Evolutionary conservation across 2,329 filamentous ascomycete species (phyloP).

Genomic region (Sclerotinia trifoliorum): DNA sequence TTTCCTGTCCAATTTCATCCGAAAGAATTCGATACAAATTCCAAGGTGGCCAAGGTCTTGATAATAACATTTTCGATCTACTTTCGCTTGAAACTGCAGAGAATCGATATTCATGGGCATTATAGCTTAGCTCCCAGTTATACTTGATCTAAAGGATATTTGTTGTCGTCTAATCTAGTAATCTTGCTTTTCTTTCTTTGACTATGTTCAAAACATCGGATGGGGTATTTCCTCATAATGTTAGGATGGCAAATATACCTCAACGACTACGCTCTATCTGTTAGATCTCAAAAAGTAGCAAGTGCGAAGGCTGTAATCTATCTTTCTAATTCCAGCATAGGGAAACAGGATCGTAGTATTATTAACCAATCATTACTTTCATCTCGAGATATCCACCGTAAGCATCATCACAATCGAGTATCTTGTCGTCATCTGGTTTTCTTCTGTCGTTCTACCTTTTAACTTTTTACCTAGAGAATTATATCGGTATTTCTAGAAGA

Average conservation of each 20-base stretch:
- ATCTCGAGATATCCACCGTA: too few species aligned
- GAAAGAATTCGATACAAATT: too few species aligned
- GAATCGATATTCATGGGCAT: too few species aligned
- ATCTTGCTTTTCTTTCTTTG: neutral
- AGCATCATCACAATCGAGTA: neutral
- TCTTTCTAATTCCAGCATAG: too few species aligned
- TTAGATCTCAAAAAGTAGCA: accelerated
- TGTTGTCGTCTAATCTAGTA: neutral
- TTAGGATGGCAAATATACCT: accelerated
- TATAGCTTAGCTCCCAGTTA: accelerated
- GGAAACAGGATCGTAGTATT: too few species aligned
- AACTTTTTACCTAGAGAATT: neutral
- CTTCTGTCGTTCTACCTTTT: neutral
- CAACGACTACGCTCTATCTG: neutral
- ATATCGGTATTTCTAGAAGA: neutral
- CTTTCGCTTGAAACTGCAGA: too few species aligned
- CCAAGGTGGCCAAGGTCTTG: too few species aligned
- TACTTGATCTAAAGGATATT: neutral
- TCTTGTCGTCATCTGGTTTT: neutral
- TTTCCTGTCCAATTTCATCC: too few species aligned
- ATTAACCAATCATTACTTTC: too few species aligned
- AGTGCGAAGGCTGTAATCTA: accelerated
- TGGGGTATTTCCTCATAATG: accelerated
- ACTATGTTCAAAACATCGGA: accelerated
- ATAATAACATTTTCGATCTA: too few species aligned